Evolutionary conservation across 208 protist species (phyloP), one percentile per base, ranked within the genome.

Genomic region (Acanthamoeba royreba): DNA sequence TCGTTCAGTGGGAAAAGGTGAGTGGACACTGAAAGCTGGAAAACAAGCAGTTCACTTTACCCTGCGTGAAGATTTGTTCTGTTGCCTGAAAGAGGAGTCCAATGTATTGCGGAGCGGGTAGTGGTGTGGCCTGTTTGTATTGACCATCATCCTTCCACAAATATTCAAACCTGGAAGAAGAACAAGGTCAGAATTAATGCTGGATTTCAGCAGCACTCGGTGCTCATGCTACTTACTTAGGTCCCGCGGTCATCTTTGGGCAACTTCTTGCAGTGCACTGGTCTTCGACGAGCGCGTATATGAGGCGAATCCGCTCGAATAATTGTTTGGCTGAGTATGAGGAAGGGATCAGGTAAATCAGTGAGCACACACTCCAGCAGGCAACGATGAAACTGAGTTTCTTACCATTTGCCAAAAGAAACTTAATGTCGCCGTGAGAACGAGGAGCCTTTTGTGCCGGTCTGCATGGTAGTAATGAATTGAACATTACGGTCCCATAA

Each of bases 211-310:
- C 0, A 72, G n/a, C n/a, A 0, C 7, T 43, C n/a, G n/a, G n/a
- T n/a, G n/a, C n/a, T n/a, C n/a, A n/a, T 22, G 52, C 1, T 0
- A 38, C 79, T 25, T 43, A 88, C 79, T 58, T 88, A 47, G 47
- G n/a, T 3, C 46, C 79, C 9, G 77, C 77, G 5, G 77, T 87
- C 77, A 87, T 87, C 2, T 49, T 87, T 19, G 77, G 77, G 45
- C 77, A 87, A 17, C 8, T 38, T 45, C 55, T 87, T 4, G 47
- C 5, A n/a, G 28, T 87, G 47, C 77, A 87, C 28, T 87, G 25
- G n/a, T 87, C 77, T 33, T 55, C 77, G 4, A 87, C 47, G 31
- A 87, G 77, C 25, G 77, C 45, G 47, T 87, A 87, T n/a, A 87
- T 87, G 9, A 87, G 77, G 11, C 77, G 77, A 38, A 58, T 58